Evolutionary conservation across 106 monocot genomes (phyloP).

Genomic region (Dioscorea zingiberensis): DNA sequence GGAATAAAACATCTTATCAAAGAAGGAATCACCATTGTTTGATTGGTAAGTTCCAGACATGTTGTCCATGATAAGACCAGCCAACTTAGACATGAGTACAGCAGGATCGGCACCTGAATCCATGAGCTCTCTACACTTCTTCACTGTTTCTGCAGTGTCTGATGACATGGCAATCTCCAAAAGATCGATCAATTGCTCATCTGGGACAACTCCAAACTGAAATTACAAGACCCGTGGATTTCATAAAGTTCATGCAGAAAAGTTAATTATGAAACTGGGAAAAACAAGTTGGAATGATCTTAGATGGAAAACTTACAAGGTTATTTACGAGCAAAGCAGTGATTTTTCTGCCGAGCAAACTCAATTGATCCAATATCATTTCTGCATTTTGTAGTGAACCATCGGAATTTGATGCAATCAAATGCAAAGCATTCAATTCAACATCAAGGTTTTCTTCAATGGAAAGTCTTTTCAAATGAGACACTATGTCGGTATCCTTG

Average conservation of each 20-base stretch:
- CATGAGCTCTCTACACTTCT: constrained; percentile 54
- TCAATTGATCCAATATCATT: constrained; percentile 63
- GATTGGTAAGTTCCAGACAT: constrained; percentile 46
- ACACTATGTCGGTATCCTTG: constrained; percentile 48
- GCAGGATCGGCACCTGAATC: constrained; percentile 52
- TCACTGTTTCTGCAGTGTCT: too few species aligned
- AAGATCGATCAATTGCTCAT: constrained; percentile 58
- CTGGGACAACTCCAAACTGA: constrained; percentile 60
- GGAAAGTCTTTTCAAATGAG: constrained; percentile 28
- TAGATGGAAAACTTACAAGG: constrained; percentile 34
- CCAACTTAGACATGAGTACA: constrained; percentile 49
- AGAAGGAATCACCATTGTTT: too few species aligned
- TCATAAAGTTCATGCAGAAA: too few species aligned
- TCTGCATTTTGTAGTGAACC: constrained; percentile 71
- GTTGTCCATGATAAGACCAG: constrained; percentile 49
- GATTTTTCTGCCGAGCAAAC: constrained; percentile 60
- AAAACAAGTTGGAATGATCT: background rate
- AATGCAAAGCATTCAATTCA: constrained; percentile 53
- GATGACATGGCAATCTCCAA: constrained; percentile 49
- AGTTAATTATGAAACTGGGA: background rate
- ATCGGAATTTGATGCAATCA: constrained; percentile 58
- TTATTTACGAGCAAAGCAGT: constrained; percentile 56
- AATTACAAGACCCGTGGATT: too few species aligned
- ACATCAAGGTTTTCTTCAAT: constrained; percentile 45
- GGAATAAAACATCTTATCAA: too few species aligned